phyloP scores from a whole-genome alignment of 78 protist species.

The Anaeramoeba flamelloides region DNA sequence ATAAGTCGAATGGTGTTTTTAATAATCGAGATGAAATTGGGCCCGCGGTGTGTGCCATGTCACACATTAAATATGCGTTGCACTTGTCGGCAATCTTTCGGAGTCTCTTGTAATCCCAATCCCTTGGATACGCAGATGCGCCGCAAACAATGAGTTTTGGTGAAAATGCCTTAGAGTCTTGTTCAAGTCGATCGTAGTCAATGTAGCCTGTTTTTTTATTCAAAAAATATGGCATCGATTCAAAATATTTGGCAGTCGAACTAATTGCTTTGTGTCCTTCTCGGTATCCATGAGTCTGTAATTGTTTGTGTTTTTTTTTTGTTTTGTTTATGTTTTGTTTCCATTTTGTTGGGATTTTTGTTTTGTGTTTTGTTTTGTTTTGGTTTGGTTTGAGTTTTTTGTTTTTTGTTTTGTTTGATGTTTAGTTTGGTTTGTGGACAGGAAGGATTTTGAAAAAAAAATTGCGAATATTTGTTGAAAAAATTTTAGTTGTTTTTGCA shows the following conservation, averaged over 20 bases:
- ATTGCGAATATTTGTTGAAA: not conserved
- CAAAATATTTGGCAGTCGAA: constrained; percentile 86
- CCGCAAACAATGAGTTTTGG: constrained; percentile 89
- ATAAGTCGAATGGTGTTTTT: constrained; percentile 59
- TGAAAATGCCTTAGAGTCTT: constrained; percentile 60
- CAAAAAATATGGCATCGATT: constrained; percentile 88
- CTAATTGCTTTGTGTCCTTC: constrained; percentile 72
- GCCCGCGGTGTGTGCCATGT: constrained; percentile 87
- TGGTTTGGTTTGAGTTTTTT: too few species aligned
- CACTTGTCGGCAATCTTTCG: constrained; percentile 46
- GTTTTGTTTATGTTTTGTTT: too few species aligned
- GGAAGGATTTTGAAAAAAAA: too few species aligned
- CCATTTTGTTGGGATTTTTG: too few species aligned
- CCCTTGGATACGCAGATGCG: constrained; percentile 60
- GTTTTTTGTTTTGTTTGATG: too few species aligned
- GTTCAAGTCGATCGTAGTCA: constrained; percentile 83
- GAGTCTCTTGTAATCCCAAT: constrained; percentile 50
- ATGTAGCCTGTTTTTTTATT: constrained; percentile 72
- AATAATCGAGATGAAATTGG: constrained; percentile 69
- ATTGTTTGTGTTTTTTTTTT: too few species aligned
- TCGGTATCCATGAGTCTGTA: constrained; percentile 85
- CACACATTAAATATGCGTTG: constrained; percentile 74
- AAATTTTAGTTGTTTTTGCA: not conserved
- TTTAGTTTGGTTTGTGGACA: too few species aligned
- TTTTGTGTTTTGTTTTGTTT: too few species aligned